Evolutionary conservation across 2,329 filamentous ascomycete genomes (phyloP).

Genomic region (Teratosphaeria nubilosa): DNA sequence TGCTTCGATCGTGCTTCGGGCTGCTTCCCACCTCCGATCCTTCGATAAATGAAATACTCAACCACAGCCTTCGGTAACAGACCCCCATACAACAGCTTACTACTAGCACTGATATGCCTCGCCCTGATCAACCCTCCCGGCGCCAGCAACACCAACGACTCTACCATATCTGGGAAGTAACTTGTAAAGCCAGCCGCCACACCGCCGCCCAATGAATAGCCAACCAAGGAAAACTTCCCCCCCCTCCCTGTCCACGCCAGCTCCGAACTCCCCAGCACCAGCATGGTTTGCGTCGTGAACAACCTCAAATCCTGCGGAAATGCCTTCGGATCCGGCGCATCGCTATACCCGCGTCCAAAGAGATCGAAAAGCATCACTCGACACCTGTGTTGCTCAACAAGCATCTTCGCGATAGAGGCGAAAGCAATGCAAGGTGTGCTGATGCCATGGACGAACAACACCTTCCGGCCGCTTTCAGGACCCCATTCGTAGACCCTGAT

Average conservation of each 20-base stretch:
- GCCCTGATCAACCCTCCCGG: slow-evolving; percentile 66
- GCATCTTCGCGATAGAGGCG: slow-evolving; percentile 52
- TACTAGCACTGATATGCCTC: slow-evolving; percentile 50
- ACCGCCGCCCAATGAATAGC: slow-evolving; percentile 73
- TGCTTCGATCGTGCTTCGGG: background rate
- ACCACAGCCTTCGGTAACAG: slow-evolving; percentile 51
- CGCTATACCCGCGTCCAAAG: slow-evolving; percentile 69
- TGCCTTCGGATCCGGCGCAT: slow-evolving; percentile 55
- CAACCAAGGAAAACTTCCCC: slow-evolving; percentile 57
- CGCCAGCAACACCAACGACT: slow-evolving; percentile 63
- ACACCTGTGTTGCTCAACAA: slow-evolving; percentile 54
- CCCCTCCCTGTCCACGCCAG: slow-evolving; percentile 53
- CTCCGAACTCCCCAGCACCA: slow-evolving; percentile 59
- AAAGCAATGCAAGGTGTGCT: slow-evolving; percentile 66
- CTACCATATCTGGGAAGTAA: slow-evolving; percentile 58
- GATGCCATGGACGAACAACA: slow-evolving; percentile 71
- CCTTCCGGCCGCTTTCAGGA: slow-evolving; percentile 57
- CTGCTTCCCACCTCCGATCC: slow-evolving; percentile 28
- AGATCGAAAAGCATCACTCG: slow-evolving; percentile 73
- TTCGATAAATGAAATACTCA: slow-evolving; percentile 39
- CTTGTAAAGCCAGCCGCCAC: slow-evolving; percentile 60
- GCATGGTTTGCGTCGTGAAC: slow-evolving; percentile 61
- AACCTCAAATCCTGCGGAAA: slow-evolving; percentile 64
- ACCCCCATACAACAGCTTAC: slow-evolving; percentile 54
- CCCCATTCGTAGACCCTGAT: slow-evolving; percentile 75